Evolutionary conservation across 768 basidiomycete genomes (phyloP), one percentile per base, ranked within the genome.

Genomic region (Boletus rubropictus): DNA sequence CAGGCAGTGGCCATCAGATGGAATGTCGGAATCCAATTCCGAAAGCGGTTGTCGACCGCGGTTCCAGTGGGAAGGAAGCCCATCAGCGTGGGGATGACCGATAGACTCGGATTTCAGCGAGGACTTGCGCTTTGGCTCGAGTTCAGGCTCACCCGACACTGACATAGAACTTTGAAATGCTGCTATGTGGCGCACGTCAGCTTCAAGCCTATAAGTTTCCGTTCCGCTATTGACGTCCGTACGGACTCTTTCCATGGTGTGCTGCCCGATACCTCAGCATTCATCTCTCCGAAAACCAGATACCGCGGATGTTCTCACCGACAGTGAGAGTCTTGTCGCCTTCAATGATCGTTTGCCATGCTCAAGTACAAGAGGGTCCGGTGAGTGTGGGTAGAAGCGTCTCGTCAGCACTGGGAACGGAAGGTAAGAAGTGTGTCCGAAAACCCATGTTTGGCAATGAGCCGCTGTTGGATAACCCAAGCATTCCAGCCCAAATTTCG

Each of bases 401-500:
- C 9, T 87, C 85, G 58, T 86, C 74, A 12, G 69, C 76, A 20
- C 74, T 60, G 9, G 86, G 80, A 21, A 72, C 61, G 10, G 93
- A 93, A 22, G 92, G 94, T 81, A 86, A 92, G 36, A n/a, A 96
- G 75, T 2, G 73, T 76, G 11, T 83, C 77, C 15, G 79, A 74
- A 75, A 80, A 95, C 0, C 90, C 91, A 63, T 96, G 82, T 68
- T 87, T 85, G 68, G 71, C 69, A 58, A 96, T 87, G 28, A 97
- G 69, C 20, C 73, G 68, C 58, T 91, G 80, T 17, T 79, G 75
- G 38, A 87, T 75, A 55, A 90, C 76, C 86, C 86, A 92, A 92
- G 82, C 21, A 90, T 84, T 72, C 91, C 69, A 5, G 93, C 94
- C 93, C 94, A 97, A 43, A 98, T 93, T 68, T 95, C 92, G 36